Conservation (phyloP, 352 stramenopile genomes). For the Albugo laibachii region DNA sequence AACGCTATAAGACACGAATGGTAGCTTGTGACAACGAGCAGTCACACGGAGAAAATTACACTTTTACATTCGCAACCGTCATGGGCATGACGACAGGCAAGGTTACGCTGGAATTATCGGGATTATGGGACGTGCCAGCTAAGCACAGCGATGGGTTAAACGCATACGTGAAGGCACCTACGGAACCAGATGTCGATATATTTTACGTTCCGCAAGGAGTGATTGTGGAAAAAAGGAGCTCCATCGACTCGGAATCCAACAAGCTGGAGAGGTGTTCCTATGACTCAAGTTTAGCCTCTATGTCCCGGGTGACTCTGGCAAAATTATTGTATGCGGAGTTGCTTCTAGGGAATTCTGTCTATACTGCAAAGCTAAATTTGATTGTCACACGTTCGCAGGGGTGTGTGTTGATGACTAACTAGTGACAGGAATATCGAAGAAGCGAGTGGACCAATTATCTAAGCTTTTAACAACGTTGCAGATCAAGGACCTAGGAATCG, state of each 20-base stretch:
- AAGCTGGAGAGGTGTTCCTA: background rate
- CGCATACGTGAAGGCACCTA: slow-evolving; percentile 12
- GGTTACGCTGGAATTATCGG: slow-evolving; percentile 5
- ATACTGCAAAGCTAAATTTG: background rate
- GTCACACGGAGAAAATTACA: too few species aligned
- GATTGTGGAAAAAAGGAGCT: slow-evolving; percentile 3
- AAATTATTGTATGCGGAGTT: background rate
- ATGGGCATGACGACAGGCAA: slow-evolving; percentile 11
- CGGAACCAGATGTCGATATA: slow-evolving; percentile 9
- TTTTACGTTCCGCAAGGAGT: slow-evolving; percentile 5
- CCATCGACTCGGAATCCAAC: background rate
- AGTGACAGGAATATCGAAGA: background rate
- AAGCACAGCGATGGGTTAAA: slow-evolving; percentile 13
- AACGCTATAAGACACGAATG: too few species aligned
- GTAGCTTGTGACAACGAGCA: too few species aligned
- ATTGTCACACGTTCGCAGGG: background rate
- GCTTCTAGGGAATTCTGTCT: background rate
- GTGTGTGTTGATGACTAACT: background rate
- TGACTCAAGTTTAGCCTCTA: background rate
- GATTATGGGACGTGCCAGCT: slow-evolving; percentile 6
- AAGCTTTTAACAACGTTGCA: background rate
- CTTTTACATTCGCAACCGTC: too few species aligned
- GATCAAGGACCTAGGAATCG: background rate
- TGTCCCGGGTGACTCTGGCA: background rate
- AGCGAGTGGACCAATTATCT: background rate